These are phyloP conservation scores for Crithidia sp. DNA, from an alignment of 208 protist genomes.

Conservation along the genomic window DNA sequence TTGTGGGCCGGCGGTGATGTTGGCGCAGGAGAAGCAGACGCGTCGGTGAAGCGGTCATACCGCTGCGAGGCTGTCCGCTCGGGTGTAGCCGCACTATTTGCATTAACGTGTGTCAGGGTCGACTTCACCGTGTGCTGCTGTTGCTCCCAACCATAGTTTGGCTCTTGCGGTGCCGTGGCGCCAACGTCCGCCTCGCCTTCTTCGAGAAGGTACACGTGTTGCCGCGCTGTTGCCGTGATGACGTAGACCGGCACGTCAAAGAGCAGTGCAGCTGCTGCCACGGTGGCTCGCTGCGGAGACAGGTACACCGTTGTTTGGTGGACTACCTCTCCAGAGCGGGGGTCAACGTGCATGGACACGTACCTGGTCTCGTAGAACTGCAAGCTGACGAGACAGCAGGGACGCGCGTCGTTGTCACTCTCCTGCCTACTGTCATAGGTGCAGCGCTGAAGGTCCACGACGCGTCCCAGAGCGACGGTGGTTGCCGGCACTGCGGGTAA, in stretches of 20 bases:
- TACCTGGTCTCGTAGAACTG: slow-evolving; percentile 61
- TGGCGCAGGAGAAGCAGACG: not conserved
- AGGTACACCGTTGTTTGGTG: slow-evolving; percentile 58
- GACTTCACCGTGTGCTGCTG: not conserved
- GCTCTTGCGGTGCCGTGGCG: not conserved
- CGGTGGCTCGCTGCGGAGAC: slow-evolving; percentile 16
- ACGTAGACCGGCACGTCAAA: slow-evolving; percentile 76
- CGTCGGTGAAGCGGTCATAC: not conserved
- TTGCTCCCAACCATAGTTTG: not conserved
- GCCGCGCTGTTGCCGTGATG: slow-evolving; percentile 39
- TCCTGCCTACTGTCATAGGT: not conserved
- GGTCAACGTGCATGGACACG: slow-evolving; percentile 45
- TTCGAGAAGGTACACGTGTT: slow-evolving; percentile 74
- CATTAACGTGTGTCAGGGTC: too few relatives aligned
- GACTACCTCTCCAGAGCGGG: slow-evolving; percentile 44
- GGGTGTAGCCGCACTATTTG: not conserved
- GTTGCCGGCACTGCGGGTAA: slow-evolving; percentile 5
- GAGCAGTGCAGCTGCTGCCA: slow-evolving; percentile 48
- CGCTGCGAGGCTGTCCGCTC: not conserved
- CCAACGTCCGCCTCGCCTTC: slow-evolving; percentile 13
- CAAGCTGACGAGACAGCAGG: slow-evolving; percentile 31
- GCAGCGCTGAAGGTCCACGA: slow-evolving; percentile 31
- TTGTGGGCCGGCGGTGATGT: not conserved
- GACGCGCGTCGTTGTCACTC: not conserved
- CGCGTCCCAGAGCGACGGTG: slow-evolving; percentile 52